Evolutionary conservation across 1,284 basidiomycete species (phyloP).

Genomic region (Irpex sp.): DNA sequence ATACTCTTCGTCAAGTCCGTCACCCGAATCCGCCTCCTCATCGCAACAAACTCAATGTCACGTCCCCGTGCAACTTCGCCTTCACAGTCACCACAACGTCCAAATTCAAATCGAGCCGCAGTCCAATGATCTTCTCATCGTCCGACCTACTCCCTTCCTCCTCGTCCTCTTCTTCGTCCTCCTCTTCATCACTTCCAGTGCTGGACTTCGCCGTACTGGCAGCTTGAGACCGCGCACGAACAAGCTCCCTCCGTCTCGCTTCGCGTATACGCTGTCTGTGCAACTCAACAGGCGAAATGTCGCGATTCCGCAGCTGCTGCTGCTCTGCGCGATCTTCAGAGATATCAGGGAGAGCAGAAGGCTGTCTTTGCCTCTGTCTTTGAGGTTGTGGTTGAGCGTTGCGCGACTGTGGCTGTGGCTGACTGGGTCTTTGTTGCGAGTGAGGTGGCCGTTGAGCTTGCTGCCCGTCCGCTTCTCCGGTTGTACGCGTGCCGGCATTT

Average conservation of each 20-base stretch:
- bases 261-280: neutral
- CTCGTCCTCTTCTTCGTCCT: neutral
- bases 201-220: neutral
- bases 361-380: neutral
- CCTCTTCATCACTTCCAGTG: neutral
- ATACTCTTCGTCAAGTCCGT: too few species aligned
- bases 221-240: neutral
- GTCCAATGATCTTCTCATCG: conserved; percentile 1
- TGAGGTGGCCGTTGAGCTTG: too few species aligned
- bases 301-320: neutral
- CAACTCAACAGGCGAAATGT: neutral
- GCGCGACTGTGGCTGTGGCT: too few species aligned
- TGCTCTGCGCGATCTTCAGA: neutral
- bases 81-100: neutral
- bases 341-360: neutral
- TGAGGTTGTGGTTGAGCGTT: neutral
- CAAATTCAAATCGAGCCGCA: neutral
- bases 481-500: too few species aligned
- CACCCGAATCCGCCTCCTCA: neutral
- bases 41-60: neutral
- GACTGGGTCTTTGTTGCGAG: too few species aligned
- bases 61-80: neutral
- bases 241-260: neutral
- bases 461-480: too few species aligned
- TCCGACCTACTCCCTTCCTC: neutral